These are phyloP conservation scores for Phialocephala subalpina DNA, from an alignment of 2,329 filamentous ascomycete genomes.

Conservation along the genomic window DNA sequence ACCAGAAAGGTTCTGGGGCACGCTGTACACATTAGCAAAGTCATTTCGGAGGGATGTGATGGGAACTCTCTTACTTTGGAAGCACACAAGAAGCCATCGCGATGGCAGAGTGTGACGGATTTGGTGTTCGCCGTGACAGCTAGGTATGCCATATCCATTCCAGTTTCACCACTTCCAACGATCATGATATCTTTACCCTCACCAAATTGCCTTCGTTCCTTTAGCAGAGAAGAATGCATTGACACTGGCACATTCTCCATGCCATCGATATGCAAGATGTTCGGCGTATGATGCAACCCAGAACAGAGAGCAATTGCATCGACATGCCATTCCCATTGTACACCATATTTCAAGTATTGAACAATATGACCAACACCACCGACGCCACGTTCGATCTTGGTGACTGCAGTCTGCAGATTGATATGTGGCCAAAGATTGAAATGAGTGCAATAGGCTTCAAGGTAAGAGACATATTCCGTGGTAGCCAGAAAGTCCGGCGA, in stretches of 20 bases:
- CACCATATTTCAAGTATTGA: conserved; percentile 9
- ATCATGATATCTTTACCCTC: conserved; percentile 50
- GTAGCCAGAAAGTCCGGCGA: conserved; percentile 55
- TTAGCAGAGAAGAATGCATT: conserved; percentile 54
- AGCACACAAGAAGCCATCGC: conserved; percentile 54
- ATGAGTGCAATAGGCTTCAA: conserved; percentile 49
- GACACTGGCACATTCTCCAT: conserved; percentile 47
- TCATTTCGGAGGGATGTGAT: too few relatives aligned
- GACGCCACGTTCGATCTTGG: conserved; percentile 17
- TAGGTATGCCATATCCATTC: conserved; percentile 54
- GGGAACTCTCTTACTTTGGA: conserved; percentile 53
- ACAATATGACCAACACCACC: conserved; percentile 26
- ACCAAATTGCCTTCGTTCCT: conserved; percentile 51
- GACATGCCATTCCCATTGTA: conserved; percentile 40
- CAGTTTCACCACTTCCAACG: conserved; percentile 55
- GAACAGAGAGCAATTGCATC: conserved; percentile 56
- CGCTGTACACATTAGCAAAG: too few relatives aligned
- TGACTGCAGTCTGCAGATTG: conserved; percentile 35
- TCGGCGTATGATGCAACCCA: conserved; percentile 52
- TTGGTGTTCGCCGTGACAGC: conserved; percentile 53
- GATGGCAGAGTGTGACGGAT: conserved; percentile 53
- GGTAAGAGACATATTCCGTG: conserved; percentile 51
- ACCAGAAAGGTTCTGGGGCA: too few relatives aligned
- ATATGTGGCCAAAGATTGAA: conserved; percentile 51
- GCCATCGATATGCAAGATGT: conserved; percentile 49